Evolutionary conservation across 2,329 filamentous ascomycete genomes (phyloP).

Genomic region (Ophiosphaerella korrae): DNA sequence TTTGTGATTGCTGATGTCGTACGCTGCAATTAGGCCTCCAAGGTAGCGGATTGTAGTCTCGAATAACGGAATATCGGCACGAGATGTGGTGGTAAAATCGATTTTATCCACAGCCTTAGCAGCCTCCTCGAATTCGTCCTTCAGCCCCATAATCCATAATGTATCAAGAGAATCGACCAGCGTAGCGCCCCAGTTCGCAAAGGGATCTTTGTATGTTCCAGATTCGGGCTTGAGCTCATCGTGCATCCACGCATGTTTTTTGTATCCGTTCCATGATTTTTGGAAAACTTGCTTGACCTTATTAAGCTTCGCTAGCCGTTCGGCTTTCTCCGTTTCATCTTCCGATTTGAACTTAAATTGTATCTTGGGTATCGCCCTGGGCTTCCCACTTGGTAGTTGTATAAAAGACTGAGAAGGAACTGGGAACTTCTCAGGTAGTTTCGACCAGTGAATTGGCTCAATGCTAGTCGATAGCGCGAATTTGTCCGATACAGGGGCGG

Average conservation of each 20-base stretch:
- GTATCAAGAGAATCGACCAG: conserved; percentile 76
- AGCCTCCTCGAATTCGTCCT: conserved; percentile 68
- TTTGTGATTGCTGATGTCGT: conserved; percentile 65
- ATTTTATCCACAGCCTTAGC: conserved; percentile 63
- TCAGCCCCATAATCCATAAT: conserved; percentile 74
- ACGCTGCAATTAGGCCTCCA: conserved; percentile 71
- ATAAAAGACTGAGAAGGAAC: conserved; percentile 73
- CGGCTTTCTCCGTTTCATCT: conserved; percentile 52
- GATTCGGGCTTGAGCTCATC: conserved; percentile 82
- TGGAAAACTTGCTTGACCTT: conserved; percentile 75
- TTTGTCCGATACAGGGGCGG: conserved; percentile 27
- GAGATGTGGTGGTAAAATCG: conserved; percentile 63
- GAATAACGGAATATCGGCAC: conserved; percentile 66
- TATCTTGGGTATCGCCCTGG: conserved; percentile 74
- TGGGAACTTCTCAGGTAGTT: conserved; percentile 77
- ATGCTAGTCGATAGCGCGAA: conserved; percentile 21
- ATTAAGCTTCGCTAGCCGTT: conserved; percentile 67
- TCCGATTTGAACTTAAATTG: conserved; percentile 76
- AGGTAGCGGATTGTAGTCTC: conserved; percentile 75
- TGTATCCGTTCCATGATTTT: conserved; percentile 84
- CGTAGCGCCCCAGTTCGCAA: conserved; percentile 90
- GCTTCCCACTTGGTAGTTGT: conserved; percentile 71
- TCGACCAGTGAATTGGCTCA: conserved; percentile 69
- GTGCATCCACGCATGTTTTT: conserved; percentile 77
- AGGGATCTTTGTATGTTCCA: conserved; percentile 73